These are phyloP conservation scores for Kwoniella bestiolae DNA, from an alignment of 768 basidiomycete species.

Conservation along the genomic window DNA sequence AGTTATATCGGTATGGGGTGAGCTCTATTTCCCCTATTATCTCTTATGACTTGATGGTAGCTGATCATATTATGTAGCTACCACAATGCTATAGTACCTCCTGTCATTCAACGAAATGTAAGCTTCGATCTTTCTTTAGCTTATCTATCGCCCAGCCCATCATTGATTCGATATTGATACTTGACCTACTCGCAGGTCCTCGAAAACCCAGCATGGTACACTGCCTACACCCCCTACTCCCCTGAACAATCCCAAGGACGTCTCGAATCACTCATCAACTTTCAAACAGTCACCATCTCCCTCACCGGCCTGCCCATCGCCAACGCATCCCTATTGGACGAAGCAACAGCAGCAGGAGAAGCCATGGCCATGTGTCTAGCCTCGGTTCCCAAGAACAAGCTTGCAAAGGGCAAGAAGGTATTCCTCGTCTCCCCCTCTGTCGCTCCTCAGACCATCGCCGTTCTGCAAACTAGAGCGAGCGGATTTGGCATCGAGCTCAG, in stretches of 20 bases:
- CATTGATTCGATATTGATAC: background rate
- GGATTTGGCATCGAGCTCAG: constrained; percentile 88
- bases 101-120: constrained; percentile 84
- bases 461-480: constrained; percentile 85
- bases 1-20: constrained; percentile 96
- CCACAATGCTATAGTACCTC: constrained; percentile 91
- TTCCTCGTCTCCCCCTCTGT: constrained; percentile 86
- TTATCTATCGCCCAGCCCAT: background rate
- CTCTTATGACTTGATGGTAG: background rate
- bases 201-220: constrained; percentile 98
- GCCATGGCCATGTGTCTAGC: constrained; percentile 94
- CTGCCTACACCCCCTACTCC: constrained; percentile 93
- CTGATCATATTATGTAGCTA: constrained; percentile 60
- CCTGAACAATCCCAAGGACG: constrained; percentile 99
- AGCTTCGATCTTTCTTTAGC: constrained; percentile 25
- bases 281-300: constrained; percentile 93
- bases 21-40: constrained; percentile 13
- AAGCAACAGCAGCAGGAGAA: constrained; percentile 92
- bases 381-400: constrained; percentile 56
- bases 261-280: constrained; percentile 94
- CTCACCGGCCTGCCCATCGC: constrained; percentile 93
- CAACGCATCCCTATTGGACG: constrained; percentile 92
- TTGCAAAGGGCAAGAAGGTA: constrained; percentile 72
- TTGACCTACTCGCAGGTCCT: constrained; percentile 44
- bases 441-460: constrained; percentile 84